Conservation (phyloP, 129 eudicot species). For the Logfia minima region DNA sequence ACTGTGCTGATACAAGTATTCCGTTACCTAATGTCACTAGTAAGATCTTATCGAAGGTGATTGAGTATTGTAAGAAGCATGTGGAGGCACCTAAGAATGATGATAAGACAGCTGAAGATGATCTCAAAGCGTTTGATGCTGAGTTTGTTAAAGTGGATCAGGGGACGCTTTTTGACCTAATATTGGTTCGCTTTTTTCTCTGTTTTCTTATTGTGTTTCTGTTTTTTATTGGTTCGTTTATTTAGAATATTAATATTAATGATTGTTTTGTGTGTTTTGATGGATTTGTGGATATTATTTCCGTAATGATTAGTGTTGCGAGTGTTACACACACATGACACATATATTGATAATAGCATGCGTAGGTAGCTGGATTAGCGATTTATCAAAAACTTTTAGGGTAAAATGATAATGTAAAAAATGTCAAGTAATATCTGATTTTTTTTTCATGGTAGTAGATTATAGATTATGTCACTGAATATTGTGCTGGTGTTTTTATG, state of each 20-base stretch:
- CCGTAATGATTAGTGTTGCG: neutral
- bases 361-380: no score
- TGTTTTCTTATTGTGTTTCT: neutral
- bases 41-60: slow-evolving; percentile 42
- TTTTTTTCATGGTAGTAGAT: neutral
- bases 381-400: no score
- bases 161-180: slow-evolving; percentile 45
- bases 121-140: slow-evolving; percentile 41
- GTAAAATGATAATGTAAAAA: no score
- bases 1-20: slow-evolving; percentile 40
- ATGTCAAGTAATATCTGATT: no score
- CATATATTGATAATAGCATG: no score
- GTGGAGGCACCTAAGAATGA: slow-evolving; percentile 40
- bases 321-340: neutral
- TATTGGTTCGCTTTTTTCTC: slow-evolving; percentile 24
- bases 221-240: no score
- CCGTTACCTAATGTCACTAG: slow-evolving; percentile 45
- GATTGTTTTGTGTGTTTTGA: neutral
- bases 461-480: neutral
- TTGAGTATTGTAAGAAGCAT: slow-evolving; percentile 48
- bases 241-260: neutral
- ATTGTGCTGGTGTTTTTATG: neutral
- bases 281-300: neutral
- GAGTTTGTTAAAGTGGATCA: slow-evolving; percentile 59
- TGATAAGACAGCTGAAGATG: slow-evolving; percentile 44